These are phyloP conservation scores for Triticum dicoccoides DNA, from an alignment of 176 grass and related monocot genomes.

Conservation along the genomic window DNA sequence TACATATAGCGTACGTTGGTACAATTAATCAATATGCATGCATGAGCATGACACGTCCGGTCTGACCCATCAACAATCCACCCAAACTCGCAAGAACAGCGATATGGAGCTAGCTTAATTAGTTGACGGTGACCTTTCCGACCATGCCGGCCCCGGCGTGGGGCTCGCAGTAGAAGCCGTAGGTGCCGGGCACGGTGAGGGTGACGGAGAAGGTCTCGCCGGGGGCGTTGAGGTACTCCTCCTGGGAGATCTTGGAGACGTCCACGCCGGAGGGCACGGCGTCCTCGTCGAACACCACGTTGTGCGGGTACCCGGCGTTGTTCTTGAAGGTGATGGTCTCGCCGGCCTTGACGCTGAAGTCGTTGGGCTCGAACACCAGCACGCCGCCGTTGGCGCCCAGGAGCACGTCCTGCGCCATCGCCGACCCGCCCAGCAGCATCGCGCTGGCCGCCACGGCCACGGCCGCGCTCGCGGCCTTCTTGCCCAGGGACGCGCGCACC, in stretches of 20 bases:
- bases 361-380: constrained; percentile 70
- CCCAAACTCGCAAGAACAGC: no score
- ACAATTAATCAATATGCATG: background rate
- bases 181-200: constrained; percentile 76
- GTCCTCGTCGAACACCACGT: constrained; percentile 92
- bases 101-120: no score
- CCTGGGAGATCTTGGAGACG: constrained; percentile 67
- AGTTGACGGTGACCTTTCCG: constrained; percentile 90
- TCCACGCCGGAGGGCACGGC: constrained; percentile 69
- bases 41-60: background rate
- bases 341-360: constrained; percentile 65
- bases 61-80: no score
- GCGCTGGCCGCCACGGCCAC: constrained; percentile 67
- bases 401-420: constrained; percentile 65
- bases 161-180: constrained; percentile 87
- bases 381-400: constrained; percentile 54
- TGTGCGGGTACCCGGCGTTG: constrained; percentile 94
- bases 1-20: background rate
- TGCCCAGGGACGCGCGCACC: constrained; percentile 63
- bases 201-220: constrained; percentile 73
- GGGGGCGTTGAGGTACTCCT: constrained; percentile 61
- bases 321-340: constrained; percentile 96
- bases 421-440: constrained; percentile 42
- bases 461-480: constrained; percentile 39
- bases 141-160: constrained; percentile 87